Base-by-base conservation (phyloP, 2,329 filamentous ascomycete genomes). In the Pyrenochaeta sp. region DNA sequence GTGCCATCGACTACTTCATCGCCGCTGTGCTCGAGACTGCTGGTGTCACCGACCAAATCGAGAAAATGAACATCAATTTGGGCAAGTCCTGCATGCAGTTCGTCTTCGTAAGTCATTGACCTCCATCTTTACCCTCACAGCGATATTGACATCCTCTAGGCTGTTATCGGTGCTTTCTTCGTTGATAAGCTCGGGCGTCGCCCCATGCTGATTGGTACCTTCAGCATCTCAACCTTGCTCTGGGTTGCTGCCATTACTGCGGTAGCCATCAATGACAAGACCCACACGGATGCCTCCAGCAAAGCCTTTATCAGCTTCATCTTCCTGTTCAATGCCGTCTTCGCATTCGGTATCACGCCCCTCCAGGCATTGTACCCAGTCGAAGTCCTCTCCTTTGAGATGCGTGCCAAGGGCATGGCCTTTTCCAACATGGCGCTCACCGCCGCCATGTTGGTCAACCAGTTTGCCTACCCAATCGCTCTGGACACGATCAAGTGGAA, bases 41-140 rank as follows among this genome's bases (percentile, higher is more conserved):
- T n/a, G 71, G 70, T 22, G 63, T 69, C 27, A 64, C 53, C 1
- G 49, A 63, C 26, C 53, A 66, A 19, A 51, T 60, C 21, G 61
- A 60, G 22, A 63, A 72, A 41, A 58, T 69, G 35, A 59, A 72
- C 44, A 63, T 73, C 49, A 73, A 73, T 49, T 54, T 69, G 2
- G 69, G 67, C 40, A 45, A 60, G 27, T 55, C 67, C 2, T 70
- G 67, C 42, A 61, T 69, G 48, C 62, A 68, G 30, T 56, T 72
- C 46, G 41, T 65, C 2, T 67, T 68, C 13, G 57, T 55, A 46
- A 50, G 55, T 47, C n/a, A n/a, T n/a, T 13, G 17, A 4, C 8
- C 7, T 6, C 5, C 20, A 3, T 3, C 3, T 13, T 3, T 10
- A 6, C 2, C 13, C 9, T 17, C 15, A 15, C 8, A n/a, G 15